Conservation (phyloP, 495 filamentous ascomycete species). For the Peziza echinospora region DNA sequence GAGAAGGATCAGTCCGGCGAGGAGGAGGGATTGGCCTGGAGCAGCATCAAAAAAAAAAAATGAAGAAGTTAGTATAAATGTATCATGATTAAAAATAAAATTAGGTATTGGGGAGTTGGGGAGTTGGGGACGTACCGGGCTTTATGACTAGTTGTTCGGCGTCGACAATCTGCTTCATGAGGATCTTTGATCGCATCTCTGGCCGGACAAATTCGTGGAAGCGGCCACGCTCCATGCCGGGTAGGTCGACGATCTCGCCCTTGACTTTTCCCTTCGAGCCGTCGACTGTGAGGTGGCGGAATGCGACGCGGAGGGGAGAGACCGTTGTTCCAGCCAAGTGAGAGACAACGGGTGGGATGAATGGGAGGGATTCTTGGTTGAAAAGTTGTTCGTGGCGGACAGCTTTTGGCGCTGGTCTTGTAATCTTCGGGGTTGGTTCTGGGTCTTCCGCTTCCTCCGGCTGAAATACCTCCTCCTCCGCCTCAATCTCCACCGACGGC, state of each 20-base stretch:
- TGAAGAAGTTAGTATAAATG: background rate
- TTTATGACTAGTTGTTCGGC: slow-evolving; percentile 50
- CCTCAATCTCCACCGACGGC: background rate
- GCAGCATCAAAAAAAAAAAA: background rate
- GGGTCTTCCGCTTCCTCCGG: background rate
- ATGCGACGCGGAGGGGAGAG: slow-evolving; percentile 75
- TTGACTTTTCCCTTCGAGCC: slow-evolving; percentile 25
- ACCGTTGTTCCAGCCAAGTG: slow-evolving; percentile 82
- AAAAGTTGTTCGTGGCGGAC: background rate
- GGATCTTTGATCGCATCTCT: slow-evolving; percentile 39
- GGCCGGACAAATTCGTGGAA: slow-evolving; percentile 45
- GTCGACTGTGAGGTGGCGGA: slow-evolving; percentile 15
- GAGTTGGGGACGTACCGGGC: slow-evolving; percentile 27
- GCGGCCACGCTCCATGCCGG: slow-evolving; percentile 54
- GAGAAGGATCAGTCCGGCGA: slow-evolving; percentile 75
- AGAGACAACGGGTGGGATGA: slow-evolving; percentile 49
- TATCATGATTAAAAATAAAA: background rate
- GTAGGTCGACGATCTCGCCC: slow-evolving; percentile 88
- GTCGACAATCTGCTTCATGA: slow-evolving; percentile 50
- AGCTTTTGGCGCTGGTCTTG: background rate
- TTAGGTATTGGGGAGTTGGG: background rate
- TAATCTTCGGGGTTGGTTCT: background rate
- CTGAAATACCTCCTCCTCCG: background rate
- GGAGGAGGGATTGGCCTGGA: slow-evolving; percentile 52
- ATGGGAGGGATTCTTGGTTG: background rate